These are phyloP conservation scores for Candida patagonica DNA, from an alignment of 805 yeast species.

Conservation along the genomic window DNA sequence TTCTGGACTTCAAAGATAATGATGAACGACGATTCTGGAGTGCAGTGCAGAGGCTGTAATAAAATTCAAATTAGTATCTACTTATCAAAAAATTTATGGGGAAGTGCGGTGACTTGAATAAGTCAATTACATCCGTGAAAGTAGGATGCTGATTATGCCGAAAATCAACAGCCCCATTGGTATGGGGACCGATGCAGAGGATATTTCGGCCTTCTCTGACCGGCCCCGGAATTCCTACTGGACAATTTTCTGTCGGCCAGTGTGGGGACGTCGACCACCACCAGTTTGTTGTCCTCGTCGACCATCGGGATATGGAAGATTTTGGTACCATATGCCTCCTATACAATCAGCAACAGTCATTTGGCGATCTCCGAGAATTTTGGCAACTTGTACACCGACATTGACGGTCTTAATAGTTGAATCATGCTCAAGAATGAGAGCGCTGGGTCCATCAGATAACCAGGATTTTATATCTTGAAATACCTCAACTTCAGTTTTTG, in stretches of 20 bases:
- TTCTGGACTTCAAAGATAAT: constrained; percentile 55
- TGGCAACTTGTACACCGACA: constrained; percentile 51
- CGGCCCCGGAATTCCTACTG: constrained; percentile 2
- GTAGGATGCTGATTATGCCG: too few relatives aligned
- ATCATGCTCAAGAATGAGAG: constrained; percentile 84
- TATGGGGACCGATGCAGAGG: too few relatives aligned
- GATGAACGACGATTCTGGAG: constrained; percentile 67
- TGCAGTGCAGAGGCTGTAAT: constrained; percentile 32
- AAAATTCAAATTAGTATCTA: too few relatives aligned
- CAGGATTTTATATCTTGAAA: constrained; percentile 47
- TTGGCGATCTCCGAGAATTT: constrained; percentile 51
- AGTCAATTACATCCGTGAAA: too few relatives aligned
- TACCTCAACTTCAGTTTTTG: constrained; percentile 45
- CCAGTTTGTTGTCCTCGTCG: background rate
- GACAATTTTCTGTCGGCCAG: background rate
- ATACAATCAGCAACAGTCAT: constrained; percentile 73
- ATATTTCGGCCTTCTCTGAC: too few relatives aligned
- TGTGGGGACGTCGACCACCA: background rate
- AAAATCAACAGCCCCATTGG: too few relatives aligned
- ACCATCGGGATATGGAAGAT: constrained; percentile 1
- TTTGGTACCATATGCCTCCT: constrained; percentile 37
- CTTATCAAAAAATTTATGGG: too few relatives aligned
- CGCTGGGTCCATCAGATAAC: constrained; percentile 34
- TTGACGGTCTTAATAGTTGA: constrained; percentile 56
- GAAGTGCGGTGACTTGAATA: too few relatives aligned